Conservation (phyloP, 805 yeast species). For the Saturnispora saitoi region DNA sequence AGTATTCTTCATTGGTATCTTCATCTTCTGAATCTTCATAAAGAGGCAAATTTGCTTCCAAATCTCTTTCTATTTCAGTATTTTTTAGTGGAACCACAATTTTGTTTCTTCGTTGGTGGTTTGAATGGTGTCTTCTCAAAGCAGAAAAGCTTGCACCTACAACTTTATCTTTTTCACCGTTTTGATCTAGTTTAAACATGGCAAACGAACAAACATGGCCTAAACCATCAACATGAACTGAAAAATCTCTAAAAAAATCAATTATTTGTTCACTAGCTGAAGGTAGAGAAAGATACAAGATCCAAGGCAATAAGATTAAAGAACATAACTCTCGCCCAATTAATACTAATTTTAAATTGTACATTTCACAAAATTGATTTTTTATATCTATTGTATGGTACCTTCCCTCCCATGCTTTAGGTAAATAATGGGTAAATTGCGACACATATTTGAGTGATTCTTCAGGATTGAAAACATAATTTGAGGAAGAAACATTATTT, state of each 20-base stretch:
- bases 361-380: constrained; percentile 69
- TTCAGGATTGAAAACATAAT: constrained; percentile 81
- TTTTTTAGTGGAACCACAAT: constrained; percentile 14
- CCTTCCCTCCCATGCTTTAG: constrained; percentile 76
- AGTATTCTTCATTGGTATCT: constrained; percentile 30
- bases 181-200: constrained; percentile 73
- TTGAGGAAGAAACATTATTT: constrained; percentile 54
- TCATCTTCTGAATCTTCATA: constrained; percentile 21
- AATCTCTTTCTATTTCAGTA: constrained; percentile 12
- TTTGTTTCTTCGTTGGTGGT: constrained; percentile 19
- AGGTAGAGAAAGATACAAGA: constrained; percentile 81
- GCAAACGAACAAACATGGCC: constrained; percentile 95
- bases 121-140: constrained; percentile 6
- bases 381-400: constrained; percentile 82
- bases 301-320: constrained; percentile 75
- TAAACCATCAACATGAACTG: constrained; percentile 86
- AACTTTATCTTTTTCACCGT: constrained; percentile 27
- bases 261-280: constrained; percentile 64
- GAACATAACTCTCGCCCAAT: constrained; percentile 74
- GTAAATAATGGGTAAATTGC: constrained; percentile 84
- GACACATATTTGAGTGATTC: constrained; percentile 72
- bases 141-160: constrained; percentile 6
- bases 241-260: constrained; percentile 84
- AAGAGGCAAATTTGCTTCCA: constrained; percentile 6
- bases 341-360: constrained; percentile 62